Evolutionary conservation across 352 stramenopile genomes (phyloP), one percentile per base, ranked within the genome.

Genomic region (Pythium dissotocum): DNA sequence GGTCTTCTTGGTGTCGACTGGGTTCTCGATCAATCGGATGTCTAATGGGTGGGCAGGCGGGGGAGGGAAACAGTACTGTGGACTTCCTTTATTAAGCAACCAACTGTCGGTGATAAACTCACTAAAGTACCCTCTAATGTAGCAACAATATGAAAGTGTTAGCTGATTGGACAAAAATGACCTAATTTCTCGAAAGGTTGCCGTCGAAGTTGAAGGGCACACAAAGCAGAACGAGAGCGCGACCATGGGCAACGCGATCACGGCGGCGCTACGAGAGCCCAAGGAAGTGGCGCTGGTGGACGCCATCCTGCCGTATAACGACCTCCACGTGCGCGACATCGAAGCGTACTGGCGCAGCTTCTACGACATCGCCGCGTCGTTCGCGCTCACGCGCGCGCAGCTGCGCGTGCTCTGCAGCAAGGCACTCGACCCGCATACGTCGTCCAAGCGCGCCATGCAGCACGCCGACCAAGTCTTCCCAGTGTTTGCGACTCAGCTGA

Each of bases 301-400:
- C 14, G 84, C 71, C 35, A 82, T 94, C 56, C 40, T 86, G 9
- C 83, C 88, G 16, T 96, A 88, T 58, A 85, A 94, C 61, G 88
- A 92, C 64, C 78, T 96, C 35, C 73, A 73, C 6, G 69, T 91
- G 24, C 67, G 67, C 21, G 83, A 90, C 63, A 79, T 96, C n/a
- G 87, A 96, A 68, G 76, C 75, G 49, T 88, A 91, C 62, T 96
- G 88, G 88, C 83, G 83, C 40, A 87, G 73, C 58, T 96, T 96
- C 71, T 96, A 91, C 67, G 85, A 93, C 67, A 80, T 82, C 62
- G 85, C 85, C 14, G 76, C 77, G 65, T 88, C 78, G 18, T 94
- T 94, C 26, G 85, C 81, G 52, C 75, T 94, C 42, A 80, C 83
- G 14, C 82, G 75, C 38, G 67, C 61, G 24, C 74, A 94, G 55